phyloP scores from a whole-genome alignment of 2,329 filamentous ascomycete species.

The Colletotrichum lini region DNA sequence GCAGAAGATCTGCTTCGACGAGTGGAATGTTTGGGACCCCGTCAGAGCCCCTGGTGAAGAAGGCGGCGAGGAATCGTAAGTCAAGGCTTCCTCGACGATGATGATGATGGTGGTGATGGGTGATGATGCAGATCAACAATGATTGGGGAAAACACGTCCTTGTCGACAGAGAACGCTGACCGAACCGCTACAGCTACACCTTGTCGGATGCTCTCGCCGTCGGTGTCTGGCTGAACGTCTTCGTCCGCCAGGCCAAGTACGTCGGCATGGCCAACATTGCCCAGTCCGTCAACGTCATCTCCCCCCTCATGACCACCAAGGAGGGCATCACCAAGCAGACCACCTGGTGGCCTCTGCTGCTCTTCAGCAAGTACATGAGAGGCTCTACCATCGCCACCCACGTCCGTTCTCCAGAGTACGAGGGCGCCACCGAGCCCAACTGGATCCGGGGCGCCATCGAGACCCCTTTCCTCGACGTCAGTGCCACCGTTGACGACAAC shows the following conservation, averaged over 20 bases:
- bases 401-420: conserved; percentile 74
- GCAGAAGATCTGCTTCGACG: conserved; percentile 84
- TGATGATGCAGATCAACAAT: too few species aligned
- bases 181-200: conserved; percentile 65
- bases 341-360: conserved; percentile 80
- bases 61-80: conserved; percentile 76
- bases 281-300: conserved; percentile 84
- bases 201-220: conserved; percentile 84
- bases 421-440: conserved; percentile 74
- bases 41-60: conserved; percentile 77
- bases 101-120: too few species aligned
- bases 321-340: conserved; percentile 78
- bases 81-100: conserved; percentile 13
- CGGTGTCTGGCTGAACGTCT: conserved; percentile 81
- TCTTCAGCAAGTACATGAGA: conserved; percentile 77
- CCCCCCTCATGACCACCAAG: conserved; percentile 79
- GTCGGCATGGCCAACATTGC: conserved; percentile 86
- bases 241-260: conserved; percentile 78
- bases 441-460: conserved; percentile 78
- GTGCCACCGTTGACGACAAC: conserved; percentile 69
- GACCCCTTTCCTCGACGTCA: conserved; percentile 80
- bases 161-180: not conserved
- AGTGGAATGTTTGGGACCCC: conserved; percentile 89
- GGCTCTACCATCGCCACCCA: conserved; percentile 78
- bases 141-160: not conserved